Evolutionary conservation across 2,329 filamentous ascomycete genomes (phyloP).

Genomic region (Paecilomyces variotii): DNA sequence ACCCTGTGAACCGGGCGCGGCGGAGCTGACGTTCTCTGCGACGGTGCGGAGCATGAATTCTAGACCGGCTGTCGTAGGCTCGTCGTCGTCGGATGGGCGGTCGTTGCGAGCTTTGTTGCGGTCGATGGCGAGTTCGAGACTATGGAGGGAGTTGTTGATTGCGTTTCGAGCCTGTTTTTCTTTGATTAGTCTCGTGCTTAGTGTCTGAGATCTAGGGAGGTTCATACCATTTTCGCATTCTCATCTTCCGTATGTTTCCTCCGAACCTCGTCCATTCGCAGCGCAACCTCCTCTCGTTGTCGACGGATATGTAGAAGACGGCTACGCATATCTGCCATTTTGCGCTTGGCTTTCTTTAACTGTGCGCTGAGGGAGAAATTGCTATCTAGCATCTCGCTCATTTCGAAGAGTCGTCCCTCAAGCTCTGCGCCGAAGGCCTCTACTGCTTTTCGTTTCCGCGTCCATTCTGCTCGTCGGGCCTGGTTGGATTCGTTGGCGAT

Average conservation of each 20-base stretch:
- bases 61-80: slow-evolving; percentile 24
- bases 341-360: slow-evolving; percentile 37
- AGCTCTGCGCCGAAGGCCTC: slow-evolving; percentile 42
- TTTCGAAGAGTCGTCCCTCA: slow-evolving; percentile 41
- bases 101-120: slow-evolving; percentile 21
- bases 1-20: slow-evolving; percentile 28
- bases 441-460: slow-evolving; percentile 40
- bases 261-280: slow-evolving; percentile 44
- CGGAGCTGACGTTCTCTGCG: slow-evolving; percentile 33
- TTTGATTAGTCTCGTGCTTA: neutral
- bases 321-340: slow-evolving; percentile 38
- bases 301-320: slow-evolving; percentile 42
- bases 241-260: slow-evolving; percentile 33
- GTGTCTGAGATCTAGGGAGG: neutral
- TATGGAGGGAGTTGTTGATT: slow-evolving; percentile 36
- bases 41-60: slow-evolving; percentile 37
- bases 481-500: slow-evolving; percentile 33
- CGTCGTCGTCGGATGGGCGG: slow-evolving; percentile 1
- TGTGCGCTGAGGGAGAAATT: slow-evolving; percentile 40
- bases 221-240: slow-evolving; percentile 22
- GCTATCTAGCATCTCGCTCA: slow-evolving; percentile 46
- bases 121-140: slow-evolving; percentile 34
- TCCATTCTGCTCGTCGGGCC: slow-evolving; percentile 32
- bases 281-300: slow-evolving; percentile 41
- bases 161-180: slow-evolving; percentile 26